phyloP scores from a whole-genome alignment of 371 early-diverging fungal species.

The Mortierella sp. region DNA sequence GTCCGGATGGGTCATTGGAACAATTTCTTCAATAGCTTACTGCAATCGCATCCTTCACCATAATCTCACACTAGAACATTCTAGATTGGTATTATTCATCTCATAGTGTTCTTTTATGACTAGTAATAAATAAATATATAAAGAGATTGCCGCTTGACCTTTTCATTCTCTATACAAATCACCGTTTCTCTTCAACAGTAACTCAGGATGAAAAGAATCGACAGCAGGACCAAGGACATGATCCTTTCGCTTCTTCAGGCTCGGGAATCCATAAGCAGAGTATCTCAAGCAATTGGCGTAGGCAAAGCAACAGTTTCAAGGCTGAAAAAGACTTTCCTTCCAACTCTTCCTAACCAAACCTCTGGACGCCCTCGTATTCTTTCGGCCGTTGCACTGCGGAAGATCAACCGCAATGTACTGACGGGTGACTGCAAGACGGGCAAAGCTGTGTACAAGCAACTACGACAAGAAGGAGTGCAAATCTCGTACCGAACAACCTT shows the following conservation, averaged over 20 bases:
- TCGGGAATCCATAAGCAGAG: neutral
- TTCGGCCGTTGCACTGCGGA: constrained; percentile 2
- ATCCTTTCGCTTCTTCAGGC: constrained; percentile 3
- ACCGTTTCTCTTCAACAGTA: no score
- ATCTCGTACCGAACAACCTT: constrained; percentile 4
- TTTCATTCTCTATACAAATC: no score
- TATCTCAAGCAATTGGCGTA: constrained; percentile 4
- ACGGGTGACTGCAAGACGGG: neutral
- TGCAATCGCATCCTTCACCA: no score
- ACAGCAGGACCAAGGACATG: constrained; percentile 1
- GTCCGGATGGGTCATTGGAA: neutral
- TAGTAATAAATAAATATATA: no score
- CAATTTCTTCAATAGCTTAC: neutral
- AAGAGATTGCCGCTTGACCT: no score
- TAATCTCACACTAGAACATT: neutral
- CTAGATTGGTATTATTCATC: no score
- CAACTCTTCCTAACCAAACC: neutral
- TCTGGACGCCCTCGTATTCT: neutral
- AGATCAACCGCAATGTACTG: constrained; percentile 13
- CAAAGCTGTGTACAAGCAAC: constrained; percentile 4
- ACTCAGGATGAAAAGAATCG: constrained; percentile 7
- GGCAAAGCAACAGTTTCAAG: constrained; percentile 1
- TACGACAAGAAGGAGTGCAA: constrained; percentile 9
- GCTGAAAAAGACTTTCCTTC: constrained; percentile 2
- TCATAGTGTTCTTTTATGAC: no score